phyloP scores from a whole-genome alignment of 257 asterid species.

The Petunia axillaris region DNA sequence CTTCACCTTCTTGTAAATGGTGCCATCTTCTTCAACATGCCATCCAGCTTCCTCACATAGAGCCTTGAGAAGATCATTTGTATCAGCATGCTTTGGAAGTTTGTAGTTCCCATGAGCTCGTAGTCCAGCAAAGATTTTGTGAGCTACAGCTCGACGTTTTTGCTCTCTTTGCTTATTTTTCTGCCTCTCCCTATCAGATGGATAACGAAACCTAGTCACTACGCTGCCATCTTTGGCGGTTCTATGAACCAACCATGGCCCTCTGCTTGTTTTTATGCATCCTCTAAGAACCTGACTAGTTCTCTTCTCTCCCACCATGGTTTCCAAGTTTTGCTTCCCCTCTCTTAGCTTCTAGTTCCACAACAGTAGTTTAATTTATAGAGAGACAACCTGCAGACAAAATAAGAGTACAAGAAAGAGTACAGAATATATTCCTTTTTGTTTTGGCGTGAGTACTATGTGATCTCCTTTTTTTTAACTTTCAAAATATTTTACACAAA shows the following conservation, averaged over 20 bases:
- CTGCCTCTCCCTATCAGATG: slow-evolving; percentile 63
- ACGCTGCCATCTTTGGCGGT: slow-evolving; percentile 51
- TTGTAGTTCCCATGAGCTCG: slow-evolving; percentile 66
- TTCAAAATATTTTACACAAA: not conserved
- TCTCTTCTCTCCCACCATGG: slow-evolving; percentile 35
- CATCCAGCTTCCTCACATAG: slow-evolving; percentile 85
- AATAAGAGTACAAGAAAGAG: not conserved
- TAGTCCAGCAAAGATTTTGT: slow-evolving; percentile 65
- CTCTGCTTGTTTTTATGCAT: slow-evolving; percentile 64
- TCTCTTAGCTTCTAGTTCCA: not conserved
- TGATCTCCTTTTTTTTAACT: not conserved
- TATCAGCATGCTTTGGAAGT: slow-evolving; percentile 67
- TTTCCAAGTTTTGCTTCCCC: not conserved
- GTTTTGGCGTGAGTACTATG: slow-evolving; percentile 1
- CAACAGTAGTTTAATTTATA: not conserved
- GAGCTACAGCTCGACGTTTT: slow-evolving; percentile 54
- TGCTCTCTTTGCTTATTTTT: slow-evolving; percentile 71
- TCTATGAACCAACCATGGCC: slow-evolving; percentile 77
- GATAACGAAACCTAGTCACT: slow-evolving; percentile 56
- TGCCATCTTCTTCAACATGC: slow-evolving; percentile 77
- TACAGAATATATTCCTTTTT: slow-evolving; percentile 12
- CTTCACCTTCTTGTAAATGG: slow-evolving; percentile 46
- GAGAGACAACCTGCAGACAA: slow-evolving; percentile 9
- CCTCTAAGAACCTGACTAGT: slow-evolving; percentile 42
- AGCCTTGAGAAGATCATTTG: slow-evolving; percentile 74